phyloP scores from a whole-genome alignment of 805 yeast species.

The Kodamaea restingae region DNA sequence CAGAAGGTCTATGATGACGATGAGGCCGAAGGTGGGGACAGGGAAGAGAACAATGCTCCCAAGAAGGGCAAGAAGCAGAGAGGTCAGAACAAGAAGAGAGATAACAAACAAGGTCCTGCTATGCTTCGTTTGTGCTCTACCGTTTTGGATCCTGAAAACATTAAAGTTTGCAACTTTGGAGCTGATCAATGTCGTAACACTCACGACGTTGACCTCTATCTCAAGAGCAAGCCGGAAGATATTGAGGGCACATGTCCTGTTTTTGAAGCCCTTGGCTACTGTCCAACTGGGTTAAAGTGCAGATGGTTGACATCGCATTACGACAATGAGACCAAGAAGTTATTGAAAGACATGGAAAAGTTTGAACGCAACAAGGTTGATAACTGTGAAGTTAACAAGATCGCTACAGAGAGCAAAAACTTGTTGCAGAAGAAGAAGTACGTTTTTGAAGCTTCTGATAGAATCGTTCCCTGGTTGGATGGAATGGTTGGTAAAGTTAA shows the following conservation, averaged over 20 bases:
- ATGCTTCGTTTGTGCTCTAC: slow-evolving; percentile 62
- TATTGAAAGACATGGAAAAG: slow-evolving; percentile 42
- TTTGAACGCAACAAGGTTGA: slow-evolving; percentile 27
- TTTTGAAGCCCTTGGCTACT: slow-evolving; percentile 72
- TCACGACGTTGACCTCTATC: slow-evolving; percentile 68
- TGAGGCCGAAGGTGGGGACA: slow-evolving; percentile 44
- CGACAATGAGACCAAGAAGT: slow-evolving; percentile 40
- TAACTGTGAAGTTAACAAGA: slow-evolving; percentile 63
- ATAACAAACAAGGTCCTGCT: slow-evolving; percentile 65
- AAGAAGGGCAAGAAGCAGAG: slow-evolving; percentile 46
- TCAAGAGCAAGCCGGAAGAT: slow-evolving; percentile 66
- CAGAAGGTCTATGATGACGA: slow-evolving; percentile 40
- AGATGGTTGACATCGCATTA: slow-evolving; percentile 81
- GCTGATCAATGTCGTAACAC: slow-evolving; percentile 67
- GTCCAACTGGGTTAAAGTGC: slow-evolving; percentile 92
- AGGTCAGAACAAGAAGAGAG: slow-evolving; percentile 85
- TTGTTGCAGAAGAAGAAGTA: slow-evolving; percentile 59
- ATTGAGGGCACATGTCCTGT: slow-evolving; percentile 82
- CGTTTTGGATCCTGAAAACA: slow-evolving; percentile 50
- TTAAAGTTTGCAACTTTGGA: slow-evolving; percentile 56
- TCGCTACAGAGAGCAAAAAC: slow-evolving; percentile 43
- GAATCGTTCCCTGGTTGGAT: slow-evolving; percentile 62
- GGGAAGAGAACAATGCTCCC: slow-evolving; percentile 23
- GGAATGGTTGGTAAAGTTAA: slow-evolving; percentile 39
- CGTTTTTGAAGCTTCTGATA: slow-evolving; percentile 53